Evolutionary conservation across 2,329 filamentous ascomycete genomes (phyloP), one percentile per base, ranked within the genome.

Genomic region (Pestalotiopsis sp.): DNA sequence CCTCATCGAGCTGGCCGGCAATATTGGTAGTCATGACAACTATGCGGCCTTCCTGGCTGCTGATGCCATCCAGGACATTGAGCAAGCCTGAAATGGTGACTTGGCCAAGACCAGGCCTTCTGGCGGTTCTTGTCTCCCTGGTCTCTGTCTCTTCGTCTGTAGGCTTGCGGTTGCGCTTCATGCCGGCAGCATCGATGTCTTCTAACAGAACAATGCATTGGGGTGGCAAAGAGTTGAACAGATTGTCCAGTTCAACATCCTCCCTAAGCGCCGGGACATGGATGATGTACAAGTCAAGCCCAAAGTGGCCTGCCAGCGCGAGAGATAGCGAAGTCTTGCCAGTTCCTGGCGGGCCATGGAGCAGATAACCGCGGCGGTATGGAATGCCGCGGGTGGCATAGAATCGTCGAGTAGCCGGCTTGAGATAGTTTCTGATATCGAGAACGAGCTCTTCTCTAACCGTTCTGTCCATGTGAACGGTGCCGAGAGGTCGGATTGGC

Each of bases 241-340:
- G 72, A 20, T 69, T 71, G 22, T 77, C 76, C 17, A 81, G 71
- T 3, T 73, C 68, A 1, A 58, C 67, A 60, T 80, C 79, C 26
- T 71, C 70, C 1, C 65, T 55, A 4, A 80, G 69, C 24, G 71
- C 75, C 71, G 89, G 91, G 20, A 94, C 83, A 72, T 93, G 92
- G 20, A 94, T 77, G 72, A 94, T 88, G 58, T 91, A 91, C 72
- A 94, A 91, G 74, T 92, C 91, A 72, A 92, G 92, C 71, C 92
- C 89, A 65, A 94, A 82, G 63, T 88, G 82, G 3, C 91, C 90
- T 1, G 92, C 92, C 7, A 94, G 80, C 1, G 91, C 91, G 73
- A 93, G 88, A 44, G 93, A 92, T 71, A 94, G 92, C 0, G 90
- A 92, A 66, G 89, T 92, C 78, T 94, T 93, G 52, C 92, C 91